Evolutionary conservation across 2,329 filamentous ascomycete species (phyloP), one percentile per base, ranked within the genome.

Genomic region (Paracoccidioides brasiliensis): DNA sequence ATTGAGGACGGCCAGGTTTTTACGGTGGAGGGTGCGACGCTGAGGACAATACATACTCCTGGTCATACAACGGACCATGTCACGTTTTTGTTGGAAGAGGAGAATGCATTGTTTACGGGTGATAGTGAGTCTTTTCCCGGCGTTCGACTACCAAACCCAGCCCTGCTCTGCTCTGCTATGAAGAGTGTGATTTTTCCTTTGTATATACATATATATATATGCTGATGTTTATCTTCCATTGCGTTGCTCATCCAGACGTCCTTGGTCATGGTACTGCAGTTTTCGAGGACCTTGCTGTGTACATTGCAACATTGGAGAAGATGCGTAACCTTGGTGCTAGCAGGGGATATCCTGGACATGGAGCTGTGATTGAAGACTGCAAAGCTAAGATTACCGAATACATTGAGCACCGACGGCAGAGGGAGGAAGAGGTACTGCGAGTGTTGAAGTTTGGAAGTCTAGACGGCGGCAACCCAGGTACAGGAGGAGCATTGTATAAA

Each of bases 41-140:
- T 94, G 52, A 79, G 75, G 30, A 86, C 88, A 0, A 74, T 83
- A 28, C 75, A 84, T 67, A 82, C 79, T 2, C 86, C 86, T 0
- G 86, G 91, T 0, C 90, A 96, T 67, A 86, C 90, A 0, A 74
- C 74, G 3, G 90, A 96, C 65, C 91, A 96, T 68, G 85, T 90
- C 77, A 81, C 79, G 15, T 84, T 95, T 61, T 68, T 90, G 4
- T 71, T 95, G 4, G 79, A 84, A 48, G 87, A 94, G 62, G 78
- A 95, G 64, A 79, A 88, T 62, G 84, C 87, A 43, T 82, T 95
- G 73, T 93, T 95, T 69, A 94, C 89, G 0, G 90, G 85, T 5
- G 90, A 95, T 70, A 94, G 71, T 74, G 59, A 62, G 71, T 68
- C 32, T 42, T 32, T 22, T 56, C 8, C 33, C 52, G 22, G 22